phyloP scores from a whole-genome alignment of 106 monocot species.

The Platanthera guangdongensis region DNA sequence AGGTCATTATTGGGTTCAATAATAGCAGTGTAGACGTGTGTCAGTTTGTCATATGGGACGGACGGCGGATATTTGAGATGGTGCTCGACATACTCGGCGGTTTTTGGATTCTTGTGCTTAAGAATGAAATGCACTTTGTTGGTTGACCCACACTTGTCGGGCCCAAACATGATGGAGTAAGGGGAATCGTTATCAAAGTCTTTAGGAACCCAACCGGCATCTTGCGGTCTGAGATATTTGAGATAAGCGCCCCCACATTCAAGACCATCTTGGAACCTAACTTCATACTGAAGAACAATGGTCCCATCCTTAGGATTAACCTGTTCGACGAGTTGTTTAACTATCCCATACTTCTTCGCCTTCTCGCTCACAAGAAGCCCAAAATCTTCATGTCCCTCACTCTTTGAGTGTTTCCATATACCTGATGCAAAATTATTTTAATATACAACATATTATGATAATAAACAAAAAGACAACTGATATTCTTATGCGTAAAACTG shows the following conservation, averaged over 20 bases:
- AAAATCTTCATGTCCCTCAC: constrained; percentile 80
- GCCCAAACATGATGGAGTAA: constrained; percentile 87
- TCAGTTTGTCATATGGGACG: constrained; percentile 49
- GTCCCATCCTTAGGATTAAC: constrained; percentile 49
- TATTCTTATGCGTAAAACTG: too few relatives aligned
- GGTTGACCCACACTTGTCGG: constrained; percentile 57
- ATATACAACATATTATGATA: too few relatives aligned
- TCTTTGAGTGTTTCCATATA: constrained; percentile 72
- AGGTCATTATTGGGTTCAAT: constrained; percentile 61
- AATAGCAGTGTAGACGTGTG: constrained; percentile 80
- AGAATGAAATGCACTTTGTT: constrained; percentile 68
- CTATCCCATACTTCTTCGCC: constrained; percentile 76
- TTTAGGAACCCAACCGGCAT: constrained; percentile 54
- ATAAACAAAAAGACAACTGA: too few relatives aligned
- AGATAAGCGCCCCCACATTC: constrained; percentile 85
- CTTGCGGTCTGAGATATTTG: constrained; percentile 72
- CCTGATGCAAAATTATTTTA: constrained; percentile 19
- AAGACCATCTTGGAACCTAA: constrained; percentile 70
- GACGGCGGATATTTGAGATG: constrained; percentile 53
- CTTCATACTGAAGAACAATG: constrained; percentile 61
- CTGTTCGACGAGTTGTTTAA: constrained; percentile 51
- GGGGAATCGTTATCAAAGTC: constrained; percentile 79
- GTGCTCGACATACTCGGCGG: constrained; percentile 48
- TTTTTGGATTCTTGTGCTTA: constrained; percentile 55
- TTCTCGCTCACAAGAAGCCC: constrained; percentile 77